Percentiles rank a stretch among this genome's conserved stretches.
phyloP scores from a whole-genome alignment of 2,329 filamentous ascomycete species.

The Beauveria sp. region DNA sequence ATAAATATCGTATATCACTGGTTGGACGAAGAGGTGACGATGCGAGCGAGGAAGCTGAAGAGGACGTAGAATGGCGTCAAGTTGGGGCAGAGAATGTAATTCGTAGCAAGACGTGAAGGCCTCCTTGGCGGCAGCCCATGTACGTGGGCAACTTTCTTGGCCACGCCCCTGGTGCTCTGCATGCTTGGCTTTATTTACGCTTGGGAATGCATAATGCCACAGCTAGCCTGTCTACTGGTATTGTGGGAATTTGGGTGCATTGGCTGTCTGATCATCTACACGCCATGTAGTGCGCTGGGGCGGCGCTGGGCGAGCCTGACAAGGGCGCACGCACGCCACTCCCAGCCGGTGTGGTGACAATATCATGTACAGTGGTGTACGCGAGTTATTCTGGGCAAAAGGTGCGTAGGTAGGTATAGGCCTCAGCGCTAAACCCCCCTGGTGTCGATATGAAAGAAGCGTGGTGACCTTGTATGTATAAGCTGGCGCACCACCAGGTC shows the following conservation, averaged over 20 bases:
- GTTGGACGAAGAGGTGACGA: neutral
- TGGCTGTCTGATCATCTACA: conserved; percentile 1
- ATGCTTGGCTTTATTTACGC: neutral
- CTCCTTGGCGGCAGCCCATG: neutral
- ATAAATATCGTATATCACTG: neutral
- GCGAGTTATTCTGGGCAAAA: neutral
- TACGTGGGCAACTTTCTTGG: neutral
- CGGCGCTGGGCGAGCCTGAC: neutral
- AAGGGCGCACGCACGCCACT: neutral
- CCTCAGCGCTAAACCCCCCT: neutral
- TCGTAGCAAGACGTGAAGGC: neutral
- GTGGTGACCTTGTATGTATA: neutral
- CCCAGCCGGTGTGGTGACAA: neutral
- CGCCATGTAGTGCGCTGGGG: neutral
- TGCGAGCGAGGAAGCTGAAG: neutral
- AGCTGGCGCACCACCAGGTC: neutral
- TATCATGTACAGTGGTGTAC: no score
- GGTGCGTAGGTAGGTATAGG: neutral
- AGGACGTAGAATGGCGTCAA: neutral
- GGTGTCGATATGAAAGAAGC: neutral
- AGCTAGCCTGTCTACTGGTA: neutral
- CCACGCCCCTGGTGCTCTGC: neutral
- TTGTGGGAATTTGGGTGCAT: neutral
- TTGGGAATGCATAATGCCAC: neutral
- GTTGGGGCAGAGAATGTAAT: neutral